Evolutionary conservation across 768 basidiomycete genomes (phyloP).

Genomic region (Boletus reticulatus): DNA sequence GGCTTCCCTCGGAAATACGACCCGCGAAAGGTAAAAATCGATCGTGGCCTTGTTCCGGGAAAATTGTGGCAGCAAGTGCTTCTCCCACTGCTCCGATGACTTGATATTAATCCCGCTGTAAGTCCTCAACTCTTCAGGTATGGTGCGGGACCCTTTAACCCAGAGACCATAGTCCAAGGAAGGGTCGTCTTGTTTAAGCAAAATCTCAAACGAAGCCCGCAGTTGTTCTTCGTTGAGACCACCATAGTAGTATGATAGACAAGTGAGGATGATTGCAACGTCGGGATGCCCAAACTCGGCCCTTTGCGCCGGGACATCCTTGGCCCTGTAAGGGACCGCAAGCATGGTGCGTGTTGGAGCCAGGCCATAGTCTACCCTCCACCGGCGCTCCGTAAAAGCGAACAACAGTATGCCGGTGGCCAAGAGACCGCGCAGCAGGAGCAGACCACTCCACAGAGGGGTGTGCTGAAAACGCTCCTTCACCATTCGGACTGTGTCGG

Average conservation of each 20-base stretch:
- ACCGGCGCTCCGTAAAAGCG: constrained; percentile 34
- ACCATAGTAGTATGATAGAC: constrained; percentile 37
- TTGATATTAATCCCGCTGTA: constrained; percentile 12
- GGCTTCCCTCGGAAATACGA: constrained; percentile 39
- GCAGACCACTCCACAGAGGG: constrained; percentile 20
- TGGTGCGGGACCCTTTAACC: background rate
- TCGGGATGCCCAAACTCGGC: constrained; percentile 43
- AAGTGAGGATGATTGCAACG: constrained; percentile 34
- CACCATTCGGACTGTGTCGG: background rate
- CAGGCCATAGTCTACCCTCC: constrained; percentile 40
- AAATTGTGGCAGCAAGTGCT: constrained; percentile 29
- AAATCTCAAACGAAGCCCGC: background rate
- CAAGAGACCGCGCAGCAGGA: constrained; percentile 36
- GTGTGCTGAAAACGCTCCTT: constrained; percentile 1
- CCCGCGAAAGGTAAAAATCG: constrained; percentile 36
- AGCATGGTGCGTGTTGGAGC: constrained; percentile 31
- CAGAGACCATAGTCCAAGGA: background rate
- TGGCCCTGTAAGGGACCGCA: constrained; percentile 39
- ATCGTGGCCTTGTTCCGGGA: constrained; percentile 28
- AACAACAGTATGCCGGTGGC: constrained; percentile 31
- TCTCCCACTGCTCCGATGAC: constrained; percentile 26
- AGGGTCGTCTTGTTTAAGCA: constrained; percentile 4
- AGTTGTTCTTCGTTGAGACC: constrained; percentile 25
- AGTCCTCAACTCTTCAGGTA: background rate
- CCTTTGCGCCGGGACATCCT: constrained; percentile 35